Evolutionary conservation across 768 basidiomycete genomes (phyloP).

Genomic region (Mycena rebaudengoi): DNA sequence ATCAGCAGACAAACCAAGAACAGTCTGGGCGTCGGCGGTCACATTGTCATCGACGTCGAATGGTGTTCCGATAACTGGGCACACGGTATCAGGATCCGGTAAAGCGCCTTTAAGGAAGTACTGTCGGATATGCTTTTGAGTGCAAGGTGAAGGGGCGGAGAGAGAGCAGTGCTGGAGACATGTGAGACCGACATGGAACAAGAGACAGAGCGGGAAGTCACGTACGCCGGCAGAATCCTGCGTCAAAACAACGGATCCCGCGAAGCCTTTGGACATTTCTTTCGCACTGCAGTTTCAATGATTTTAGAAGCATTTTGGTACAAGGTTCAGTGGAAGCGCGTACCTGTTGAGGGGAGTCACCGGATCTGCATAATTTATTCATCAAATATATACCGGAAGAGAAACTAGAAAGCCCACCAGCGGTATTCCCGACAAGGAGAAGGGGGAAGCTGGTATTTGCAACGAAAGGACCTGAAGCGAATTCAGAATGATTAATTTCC

Average conservation of each 20-base stretch:
- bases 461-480: conserved; percentile 43
- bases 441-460: background rate
- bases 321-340: background rate
- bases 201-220: background rate
- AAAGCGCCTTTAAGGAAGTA: too few relatives aligned
- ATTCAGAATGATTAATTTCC: conserved; percentile 30
- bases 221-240: conserved; percentile 28
- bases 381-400: background rate
- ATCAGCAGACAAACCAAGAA: too few relatives aligned
- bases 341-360: conserved; percentile 29
- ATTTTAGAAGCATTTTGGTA: background rate
- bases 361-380: conserved; percentile 17
- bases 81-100: too few relatives aligned
- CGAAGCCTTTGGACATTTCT: conserved; percentile 29
- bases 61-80: too few relatives aligned
- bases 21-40: too few relatives aligned
- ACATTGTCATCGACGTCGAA: too few relatives aligned
- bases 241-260: conserved; percentile 29
- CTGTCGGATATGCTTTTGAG: too few relatives aligned
- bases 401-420: conserved; percentile 36
- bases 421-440: conserved; percentile 21
- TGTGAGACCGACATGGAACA: background rate
- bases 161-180: conserved; percentile 25
- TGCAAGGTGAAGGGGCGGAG: conserved; percentile 25
- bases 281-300: conserved; percentile 20